Percentiles rank a stretch among this genome's conserved stretches.
Conservation (phyloP, 352 stramenopile genomes). For the Phytophthora pseudosyringae region DNA sequence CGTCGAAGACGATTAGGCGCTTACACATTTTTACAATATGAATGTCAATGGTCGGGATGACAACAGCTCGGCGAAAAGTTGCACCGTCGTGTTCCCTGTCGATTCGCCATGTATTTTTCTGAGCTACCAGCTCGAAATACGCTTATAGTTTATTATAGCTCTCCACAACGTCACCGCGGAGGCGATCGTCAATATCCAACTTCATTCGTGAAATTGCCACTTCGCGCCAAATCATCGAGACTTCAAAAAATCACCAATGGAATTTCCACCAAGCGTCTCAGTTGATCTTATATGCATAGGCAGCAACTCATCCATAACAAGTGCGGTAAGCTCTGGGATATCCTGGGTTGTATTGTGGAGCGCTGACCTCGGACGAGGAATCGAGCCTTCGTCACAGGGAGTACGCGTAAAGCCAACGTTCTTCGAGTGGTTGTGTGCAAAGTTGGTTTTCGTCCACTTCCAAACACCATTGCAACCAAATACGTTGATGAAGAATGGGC, state of each 20-base stretch:
- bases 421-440: slow-evolving; percentile 7
- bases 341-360: too few species aligned
- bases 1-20: too few species aligned
- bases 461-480: neutral
- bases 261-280: too few species aligned
- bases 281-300: too few species aligned
- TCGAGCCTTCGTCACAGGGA: neutral
- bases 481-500: slow-evolving; percentile 20
- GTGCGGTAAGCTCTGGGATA: too few species aligned
- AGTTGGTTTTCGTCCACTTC: slow-evolving; percentile 13
- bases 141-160: slow-evolving; percentile 6
- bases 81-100: neutral
- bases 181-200: neutral
- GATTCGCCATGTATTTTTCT: neutral
- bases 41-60: slow-evolving; percentile 14
- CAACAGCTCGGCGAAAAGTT: neutral
- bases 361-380: neutral
- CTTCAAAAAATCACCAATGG: too few species aligned
- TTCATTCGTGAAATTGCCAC: slow-evolving; percentile 17
- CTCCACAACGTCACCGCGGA: neutral
- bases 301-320: too few species aligned
- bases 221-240: neutral
- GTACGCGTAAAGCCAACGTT: neutral
- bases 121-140: neutral
- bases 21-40: too few species aligned